Conservation (phyloP, 495 filamentous ascomycete species). For the Hypomontagnella monticulosa region DNA sequence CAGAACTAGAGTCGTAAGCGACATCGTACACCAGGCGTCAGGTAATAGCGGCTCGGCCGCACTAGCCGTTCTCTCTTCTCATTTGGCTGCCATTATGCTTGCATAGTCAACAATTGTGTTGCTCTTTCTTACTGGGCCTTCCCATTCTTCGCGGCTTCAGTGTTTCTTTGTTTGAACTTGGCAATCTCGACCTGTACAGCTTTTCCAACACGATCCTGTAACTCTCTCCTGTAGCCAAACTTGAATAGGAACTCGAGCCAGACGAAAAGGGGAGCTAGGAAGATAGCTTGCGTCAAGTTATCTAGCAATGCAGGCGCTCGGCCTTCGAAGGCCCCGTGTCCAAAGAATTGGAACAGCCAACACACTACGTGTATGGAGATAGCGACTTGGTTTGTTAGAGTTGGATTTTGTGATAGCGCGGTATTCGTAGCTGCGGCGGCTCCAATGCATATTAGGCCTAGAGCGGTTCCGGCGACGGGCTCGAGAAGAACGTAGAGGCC, state of each 20-base stretch:
- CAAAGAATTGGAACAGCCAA: constrained; percentile 91
- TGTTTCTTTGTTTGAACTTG: constrained; percentile 59
- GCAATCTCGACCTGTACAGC: constrained; percentile 74
- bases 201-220: constrained; percentile 80
- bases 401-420: constrained; percentile 71
- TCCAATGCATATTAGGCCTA: constrained; percentile 77
- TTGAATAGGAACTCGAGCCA: constrained; percentile 95
- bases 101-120: not conserved
- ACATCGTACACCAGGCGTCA: too few relatives aligned
- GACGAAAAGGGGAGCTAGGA: constrained; percentile 97
- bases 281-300: constrained; percentile 87
- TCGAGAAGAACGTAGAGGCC: constrained; percentile 91
- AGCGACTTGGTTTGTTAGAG: constrained; percentile 74
- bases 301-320: constrained; percentile 89
- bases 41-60: too few relatives aligned
- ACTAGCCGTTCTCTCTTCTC: constrained; percentile 11
- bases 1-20: too few relatives aligned
- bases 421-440: constrained; percentile 79
- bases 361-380: constrained; percentile 72
- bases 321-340: constrained; percentile 89
- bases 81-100: not conserved
- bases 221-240: constrained; percentile 87
- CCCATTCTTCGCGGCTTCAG: constrained; percentile 47
- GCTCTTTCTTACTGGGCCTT: constrained; percentile 41
- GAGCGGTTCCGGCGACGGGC: constrained; percentile 81